Percentiles rank a stretch among this genome's conserved stretches.
Evolutionary conservation across 2,329 filamentous ascomycete species (phyloP).

Genomic region (Hysterium pulicare): DNA sequence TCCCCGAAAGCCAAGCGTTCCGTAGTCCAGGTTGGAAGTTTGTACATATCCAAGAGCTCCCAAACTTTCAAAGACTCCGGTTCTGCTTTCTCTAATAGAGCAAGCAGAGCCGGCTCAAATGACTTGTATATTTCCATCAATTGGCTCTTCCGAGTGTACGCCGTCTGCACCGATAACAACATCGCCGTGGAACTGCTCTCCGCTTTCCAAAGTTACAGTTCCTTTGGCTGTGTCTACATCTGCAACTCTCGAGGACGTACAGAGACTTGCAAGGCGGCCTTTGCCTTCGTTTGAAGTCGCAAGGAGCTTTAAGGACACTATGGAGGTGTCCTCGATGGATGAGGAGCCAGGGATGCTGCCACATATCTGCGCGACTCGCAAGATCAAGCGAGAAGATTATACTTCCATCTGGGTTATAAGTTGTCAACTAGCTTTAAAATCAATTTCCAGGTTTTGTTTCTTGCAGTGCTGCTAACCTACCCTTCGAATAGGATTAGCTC

Average conservation of each 20-base stretch:
- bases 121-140: constrained; percentile 40
- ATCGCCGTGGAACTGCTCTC: constrained; percentile 45
- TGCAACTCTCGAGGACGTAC: constrained; percentile 43
- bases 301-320: constrained; percentile 46
- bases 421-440: constrained; percentile 23
- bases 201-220: constrained; percentile 45
- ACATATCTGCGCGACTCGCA: constrained; percentile 38
- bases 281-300: constrained; percentile 41
- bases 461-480: no score
- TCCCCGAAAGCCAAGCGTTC: constrained; percentile 59
- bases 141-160: constrained; percentile 42
- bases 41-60: constrained; percentile 55
- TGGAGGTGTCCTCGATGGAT: constrained; percentile 55
- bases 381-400: constrained; percentile 36
- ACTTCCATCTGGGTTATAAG: constrained; percentile 40
- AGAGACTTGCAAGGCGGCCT: constrained; percentile 37
- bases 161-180: constrained; percentile 56
- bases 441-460: no score
- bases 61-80: constrained; percentile 36
- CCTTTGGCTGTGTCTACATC: constrained; percentile 42
- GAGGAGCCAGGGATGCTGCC: constrained; percentile 54
- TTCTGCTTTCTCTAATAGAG: constrained; percentile 39
- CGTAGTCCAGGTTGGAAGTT: constrained; percentile 54
- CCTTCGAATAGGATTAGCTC: constrained; percentile 34
- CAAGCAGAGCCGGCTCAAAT: constrained; percentile 35